These are phyloP conservation scores for Ophiocordyceps camponoti-rufipedis DNA, from an alignment of 2,329 filamentous ascomycete species.

Conservation along the genomic window DNA sequence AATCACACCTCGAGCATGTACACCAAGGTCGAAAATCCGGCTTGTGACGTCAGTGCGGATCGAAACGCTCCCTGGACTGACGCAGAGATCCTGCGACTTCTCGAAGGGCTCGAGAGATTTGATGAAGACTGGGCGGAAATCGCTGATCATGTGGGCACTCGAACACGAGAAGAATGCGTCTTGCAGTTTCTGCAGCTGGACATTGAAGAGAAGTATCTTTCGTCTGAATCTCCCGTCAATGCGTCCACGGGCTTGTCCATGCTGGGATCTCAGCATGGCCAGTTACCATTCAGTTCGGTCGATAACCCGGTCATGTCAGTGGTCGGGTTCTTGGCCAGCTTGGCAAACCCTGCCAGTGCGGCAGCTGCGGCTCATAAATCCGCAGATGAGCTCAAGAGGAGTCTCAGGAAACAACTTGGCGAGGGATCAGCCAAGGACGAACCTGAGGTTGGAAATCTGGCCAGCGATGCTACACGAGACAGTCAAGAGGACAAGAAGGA, in stretches of 20 bases:
- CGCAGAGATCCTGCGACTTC: conserved; percentile 68
- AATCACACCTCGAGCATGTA: conserved; percentile 70
- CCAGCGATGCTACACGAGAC: background rate
- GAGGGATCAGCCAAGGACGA: too few relatives aligned
- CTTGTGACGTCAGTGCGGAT: conserved; percentile 60
- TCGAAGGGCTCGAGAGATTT: conserved; percentile 82
- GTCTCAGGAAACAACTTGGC: conserved; percentile 63
- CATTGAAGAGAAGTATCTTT: conserved; percentile 93
- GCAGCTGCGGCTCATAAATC: conserved; percentile 81
- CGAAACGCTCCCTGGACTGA: conserved; percentile 83
- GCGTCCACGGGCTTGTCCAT: conserved; percentile 41
- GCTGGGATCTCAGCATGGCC: conserved; percentile 56
- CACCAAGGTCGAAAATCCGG: conserved; percentile 75
- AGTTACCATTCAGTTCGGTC: conserved; percentile 75
- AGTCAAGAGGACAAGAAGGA: background rate
- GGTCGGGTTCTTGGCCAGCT: conserved; percentile 78
- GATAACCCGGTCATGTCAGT: conserved; percentile 97
- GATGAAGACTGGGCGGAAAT: conserved; percentile 95
- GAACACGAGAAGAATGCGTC: conserved; percentile 89
- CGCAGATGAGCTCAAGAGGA: conserved; percentile 68
- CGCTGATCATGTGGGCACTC: conserved; percentile 77
- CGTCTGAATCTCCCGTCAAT: conserved; percentile 42
- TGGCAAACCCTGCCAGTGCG: conserved; percentile 78
- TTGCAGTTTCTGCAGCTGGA: conserved; percentile 91
- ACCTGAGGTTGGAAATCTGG: background rate